Base-by-base conservation (phyloP, 2,329 filamentous ascomycete species). In the Fusarium sp. region DNA sequence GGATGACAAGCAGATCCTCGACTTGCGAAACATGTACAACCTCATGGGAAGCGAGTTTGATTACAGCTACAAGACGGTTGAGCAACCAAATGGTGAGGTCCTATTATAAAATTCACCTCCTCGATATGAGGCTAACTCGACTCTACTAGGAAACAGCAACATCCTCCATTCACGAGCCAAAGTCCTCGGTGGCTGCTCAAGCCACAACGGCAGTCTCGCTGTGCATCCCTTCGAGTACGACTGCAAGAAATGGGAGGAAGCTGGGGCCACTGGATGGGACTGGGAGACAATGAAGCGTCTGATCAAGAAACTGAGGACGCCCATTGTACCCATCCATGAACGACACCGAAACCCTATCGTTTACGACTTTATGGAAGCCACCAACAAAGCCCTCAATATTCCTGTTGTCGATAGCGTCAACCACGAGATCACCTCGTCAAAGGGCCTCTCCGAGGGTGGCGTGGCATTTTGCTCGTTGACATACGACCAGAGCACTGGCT, bases 21-120 rank as follows among this genome's bases (percentile, higher is more conserved):
- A 46, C 13, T 28, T 46, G 23, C 43, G 43, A 46, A 46, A 46
- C 43, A 46, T 46, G 43, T 46, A 46, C 28, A 47, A 47, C 11
- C n/a, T 47, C 12, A 47, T 30, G 44, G 44, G 44, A 10, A 46
- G 44, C 44, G 44, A 47, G 27, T 47, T 30, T 8, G 44, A 47
- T 27, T 47, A 47, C 9, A 30, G 27, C 7, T 47, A 47, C 44
- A 28, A 30, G 6, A n/a, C 44, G 15, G 27, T 47, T 16, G 23
- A 28, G 44, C 44, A 47, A 15, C 44, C 44, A 4, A 30, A 30
- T 18, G 44, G 44, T 31, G 44, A 47, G 44, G 11, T 15, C 11
- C 7, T 34, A 34, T 9, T 34, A 4, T 34, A 34, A 11, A 34
- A 11, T 9, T 9, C 5, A 34, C 31, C 31, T 23, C 18, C 18